phyloP scores from a whole-genome alignment of 2,329 filamentous ascomycete genomes.

The Pezicula neosporulosa region DNA sequence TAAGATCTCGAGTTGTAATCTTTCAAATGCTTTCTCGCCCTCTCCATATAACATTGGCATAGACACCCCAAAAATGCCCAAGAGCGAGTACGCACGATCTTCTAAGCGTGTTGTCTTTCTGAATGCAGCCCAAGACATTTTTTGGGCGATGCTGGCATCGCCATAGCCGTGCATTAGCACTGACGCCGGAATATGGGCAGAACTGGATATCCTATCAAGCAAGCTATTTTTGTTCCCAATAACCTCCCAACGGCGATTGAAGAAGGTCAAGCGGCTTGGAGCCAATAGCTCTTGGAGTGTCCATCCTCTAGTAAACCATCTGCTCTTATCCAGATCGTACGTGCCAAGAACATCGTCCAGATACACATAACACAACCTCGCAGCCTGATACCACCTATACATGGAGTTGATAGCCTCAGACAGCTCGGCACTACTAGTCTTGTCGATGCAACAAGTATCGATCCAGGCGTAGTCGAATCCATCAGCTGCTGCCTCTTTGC shows the following conservation, averaged over 20 bases:
- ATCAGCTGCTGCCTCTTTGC: conserved; percentile 5
- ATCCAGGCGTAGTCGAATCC: conserved; percentile 6
- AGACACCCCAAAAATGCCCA: conserved; percentile 28
- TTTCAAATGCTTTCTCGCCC: conserved; percentile 21
- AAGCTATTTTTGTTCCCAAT: conserved; percentile 5
- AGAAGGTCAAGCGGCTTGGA: conserved; percentile 10
- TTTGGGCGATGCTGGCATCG: conserved; percentile 26
- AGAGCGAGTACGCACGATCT: conserved; percentile 26
- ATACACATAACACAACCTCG: conserved; percentile 13
- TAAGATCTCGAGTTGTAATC: conserved; percentile 29
- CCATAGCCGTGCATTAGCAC: conserved; percentile 12
- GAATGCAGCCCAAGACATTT: conserved; percentile 34
- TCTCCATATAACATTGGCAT: conserved; percentile 33
- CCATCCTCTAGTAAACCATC: conserved; percentile 12
- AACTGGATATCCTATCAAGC: conserved; percentile 23
- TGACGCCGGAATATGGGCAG: conserved; percentile 22
- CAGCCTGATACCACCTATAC: conserved; percentile 16
- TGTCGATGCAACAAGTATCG: conserved; percentile 19
- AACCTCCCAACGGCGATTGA: conserved; percentile 6
- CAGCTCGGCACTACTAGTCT: conserved; percentile 18
- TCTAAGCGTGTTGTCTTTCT: conserved; percentile 24
- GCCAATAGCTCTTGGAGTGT: conserved; percentile 11
- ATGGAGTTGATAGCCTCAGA: conserved; percentile 17
- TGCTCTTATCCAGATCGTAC: no score
- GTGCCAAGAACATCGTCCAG: not conserved